These are phyloP conservation scores for Helotiales sp. DNA, from an alignment of 2,329 filamentous ascomycete genomes.

Conservation along the genomic window DNA sequence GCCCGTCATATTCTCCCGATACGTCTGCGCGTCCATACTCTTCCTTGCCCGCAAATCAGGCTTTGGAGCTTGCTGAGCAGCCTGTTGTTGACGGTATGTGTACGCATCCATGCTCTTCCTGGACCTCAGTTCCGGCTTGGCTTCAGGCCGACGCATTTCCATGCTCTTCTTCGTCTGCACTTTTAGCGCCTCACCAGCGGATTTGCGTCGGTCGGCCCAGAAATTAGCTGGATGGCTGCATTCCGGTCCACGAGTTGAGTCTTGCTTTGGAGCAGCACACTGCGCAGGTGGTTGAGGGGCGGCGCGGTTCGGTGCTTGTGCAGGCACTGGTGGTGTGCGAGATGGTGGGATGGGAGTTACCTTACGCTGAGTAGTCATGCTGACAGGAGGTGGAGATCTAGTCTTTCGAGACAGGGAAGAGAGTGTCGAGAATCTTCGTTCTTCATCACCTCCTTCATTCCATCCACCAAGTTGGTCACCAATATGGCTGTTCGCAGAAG, in stretches of 20 bases:
- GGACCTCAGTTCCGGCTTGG: neutral
- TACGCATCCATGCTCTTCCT: constrained; percentile 14
- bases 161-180: constrained; percentile 24
- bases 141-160: constrained; percentile 18
- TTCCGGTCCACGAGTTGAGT: neutral
- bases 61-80: neutral
- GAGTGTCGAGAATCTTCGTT: neutral
- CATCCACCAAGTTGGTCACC: neutral
- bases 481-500: neutral
- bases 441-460: neutral
- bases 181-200: constrained; percentile 23
- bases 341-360: neutral
- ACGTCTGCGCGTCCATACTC: constrained; percentile 7
- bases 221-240: constrained; percentile 27
- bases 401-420: neutral
- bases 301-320: neutral
- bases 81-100: neutral
- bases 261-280: neutral
- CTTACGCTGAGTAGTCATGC: constrained; percentile 21
- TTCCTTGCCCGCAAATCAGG: constrained; percentile 1
- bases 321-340: neutral
- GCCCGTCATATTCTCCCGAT: neutral
- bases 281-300: neutral
- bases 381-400: constrained; percentile 9
- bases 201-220: constrained; percentile 26